A percentile compares a stretch with the other conserved stretches of the same genome.
phyloP scores from a whole-genome alignment of 441 rosid species.

The Hypseocharis bilobata region DNA sequence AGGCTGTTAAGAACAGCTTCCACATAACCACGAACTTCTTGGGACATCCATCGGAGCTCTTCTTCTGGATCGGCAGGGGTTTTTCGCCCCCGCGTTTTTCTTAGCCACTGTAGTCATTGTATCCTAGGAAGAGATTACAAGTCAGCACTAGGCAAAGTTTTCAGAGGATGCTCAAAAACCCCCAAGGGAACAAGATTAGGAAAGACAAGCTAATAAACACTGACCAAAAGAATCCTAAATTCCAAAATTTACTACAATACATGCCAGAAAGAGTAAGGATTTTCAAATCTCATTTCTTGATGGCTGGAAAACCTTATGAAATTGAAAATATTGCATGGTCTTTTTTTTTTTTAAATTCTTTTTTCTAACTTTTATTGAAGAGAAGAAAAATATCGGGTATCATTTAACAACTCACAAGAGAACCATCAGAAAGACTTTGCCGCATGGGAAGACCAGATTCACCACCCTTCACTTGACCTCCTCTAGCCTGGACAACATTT shows the following conservation, averaged over 20 bases:
- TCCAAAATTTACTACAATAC: background rate
- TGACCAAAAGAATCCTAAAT: background rate
- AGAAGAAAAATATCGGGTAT: conserved; percentile 9
- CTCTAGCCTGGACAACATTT: conserved; percentile 53
- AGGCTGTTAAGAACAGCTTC: conserved; percentile 99
- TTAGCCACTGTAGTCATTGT: conserved; percentile 84
- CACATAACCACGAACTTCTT: conserved; percentile 98
- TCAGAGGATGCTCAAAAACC: background rate
- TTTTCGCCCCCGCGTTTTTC: no score
- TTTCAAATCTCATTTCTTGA: background rate
- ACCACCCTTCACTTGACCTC: conserved; percentile 49
- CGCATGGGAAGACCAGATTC: conserved; percentile 53
- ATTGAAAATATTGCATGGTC: background rate
- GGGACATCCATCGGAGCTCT: conserved; percentile 99
- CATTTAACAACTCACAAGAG: conserved; percentile 61
- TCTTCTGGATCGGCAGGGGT: conserved; percentile 99
- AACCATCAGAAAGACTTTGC: conserved; percentile 95
- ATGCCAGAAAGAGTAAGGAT: background rate
- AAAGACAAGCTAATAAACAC: background rate
- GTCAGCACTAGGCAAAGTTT: background rate
- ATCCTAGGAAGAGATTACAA: conserved; percentile 41
- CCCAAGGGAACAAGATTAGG: background rate
- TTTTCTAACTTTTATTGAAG: background rate
- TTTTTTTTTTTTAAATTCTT: background rate
- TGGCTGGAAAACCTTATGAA: background rate